phyloP scores from a whole-genome alignment of 805 yeast species.

The Candida succiphila region DNA sequence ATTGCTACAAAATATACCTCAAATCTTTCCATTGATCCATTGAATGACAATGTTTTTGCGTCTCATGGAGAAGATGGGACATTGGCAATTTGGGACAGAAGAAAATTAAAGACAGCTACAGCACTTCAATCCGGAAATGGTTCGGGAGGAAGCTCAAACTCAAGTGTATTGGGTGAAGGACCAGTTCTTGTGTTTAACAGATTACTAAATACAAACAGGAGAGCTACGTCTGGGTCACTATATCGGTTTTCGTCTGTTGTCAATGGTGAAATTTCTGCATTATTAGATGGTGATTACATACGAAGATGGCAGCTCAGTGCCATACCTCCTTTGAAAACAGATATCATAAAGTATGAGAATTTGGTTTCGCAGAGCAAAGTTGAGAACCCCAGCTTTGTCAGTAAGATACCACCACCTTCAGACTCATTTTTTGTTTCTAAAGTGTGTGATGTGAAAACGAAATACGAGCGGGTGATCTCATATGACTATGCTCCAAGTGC shows the following conservation, averaged over 20 bases:
- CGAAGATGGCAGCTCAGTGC: conserved; percentile 74
- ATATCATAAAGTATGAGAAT: conserved; percentile 13
- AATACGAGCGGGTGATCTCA: conserved; percentile 72
- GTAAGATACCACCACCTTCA: conserved; percentile 14
- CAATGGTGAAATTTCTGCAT: conserved; percentile 66
- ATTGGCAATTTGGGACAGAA: conserved; percentile 71
- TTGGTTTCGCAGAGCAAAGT: conserved; percentile 7
- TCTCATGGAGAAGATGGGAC: conserved; percentile 81
- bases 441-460: conserved; percentile 67
- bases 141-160: not conserved
- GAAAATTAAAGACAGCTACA: conserved; percentile 32
- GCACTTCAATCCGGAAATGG: conserved; percentile 1
- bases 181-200: conserved; percentile 55
- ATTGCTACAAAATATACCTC: conserved; percentile 66
- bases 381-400: conserved; percentile 9
- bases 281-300: conserved; percentile 68
- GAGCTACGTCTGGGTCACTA: conserved; percentile 54
- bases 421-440: conserved; percentile 66
- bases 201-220: conserved; percentile 46
- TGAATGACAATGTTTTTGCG: conserved; percentile 55
- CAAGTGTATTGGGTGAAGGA: conserved; percentile 28
- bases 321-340: conserved; percentile 29
- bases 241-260: conserved; percentile 58
- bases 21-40: conserved; percentile 62
- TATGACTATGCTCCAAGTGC: conserved; percentile 70